phyloP scores from a whole-genome alignment of 1,139 yeast species.

The Geotrichum restrictum region DNA sequence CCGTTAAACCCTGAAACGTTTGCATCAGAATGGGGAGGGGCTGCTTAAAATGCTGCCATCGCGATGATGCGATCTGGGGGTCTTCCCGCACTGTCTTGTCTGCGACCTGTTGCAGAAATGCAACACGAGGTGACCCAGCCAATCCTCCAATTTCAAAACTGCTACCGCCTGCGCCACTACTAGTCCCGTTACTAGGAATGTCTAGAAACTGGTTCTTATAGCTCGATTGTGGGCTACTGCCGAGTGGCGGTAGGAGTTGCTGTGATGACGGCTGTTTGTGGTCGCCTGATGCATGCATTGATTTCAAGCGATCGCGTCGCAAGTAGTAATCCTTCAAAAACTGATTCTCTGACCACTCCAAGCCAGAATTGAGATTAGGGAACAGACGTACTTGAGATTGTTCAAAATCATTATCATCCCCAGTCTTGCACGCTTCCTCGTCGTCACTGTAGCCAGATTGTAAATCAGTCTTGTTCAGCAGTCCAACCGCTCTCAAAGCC shows the following conservation, averaged over 20 bases:
- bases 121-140: conserved; percentile 60
- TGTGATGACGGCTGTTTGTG: conserved; percentile 18
- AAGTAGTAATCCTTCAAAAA: conserved; percentile 66
- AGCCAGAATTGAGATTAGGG: conserved; percentile 74
- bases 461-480: conserved; percentile 46
- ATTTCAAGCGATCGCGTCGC: conserved; percentile 33
- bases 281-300: conserved; percentile 20
- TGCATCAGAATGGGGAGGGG: conserved; percentile 69
- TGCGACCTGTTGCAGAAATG: conserved; percentile 61
- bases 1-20: conserved; percentile 63
- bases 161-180: neutral
- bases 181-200: conserved; percentile 21
- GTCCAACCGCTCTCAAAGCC: conserved; percentile 68
- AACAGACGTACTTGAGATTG: conserved; percentile 54
- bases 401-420: conserved; percentile 15
- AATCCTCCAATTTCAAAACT: neutral
- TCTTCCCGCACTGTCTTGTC: conserved; percentile 47
- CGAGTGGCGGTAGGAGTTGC: conserved; percentile 19
- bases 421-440: conserved; percentile 10
- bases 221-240: too few species aligned
- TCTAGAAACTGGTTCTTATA: conserved; percentile 21
- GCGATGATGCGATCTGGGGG: conserved; percentile 27
- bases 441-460: conserved; percentile 10
- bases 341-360: conserved; percentile 96
- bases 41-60: conserved; percentile 43